Base-by-base conservation (phyloP, 1,284 basidiomycete genomes). In the Puccinia novopanici region DNA sequence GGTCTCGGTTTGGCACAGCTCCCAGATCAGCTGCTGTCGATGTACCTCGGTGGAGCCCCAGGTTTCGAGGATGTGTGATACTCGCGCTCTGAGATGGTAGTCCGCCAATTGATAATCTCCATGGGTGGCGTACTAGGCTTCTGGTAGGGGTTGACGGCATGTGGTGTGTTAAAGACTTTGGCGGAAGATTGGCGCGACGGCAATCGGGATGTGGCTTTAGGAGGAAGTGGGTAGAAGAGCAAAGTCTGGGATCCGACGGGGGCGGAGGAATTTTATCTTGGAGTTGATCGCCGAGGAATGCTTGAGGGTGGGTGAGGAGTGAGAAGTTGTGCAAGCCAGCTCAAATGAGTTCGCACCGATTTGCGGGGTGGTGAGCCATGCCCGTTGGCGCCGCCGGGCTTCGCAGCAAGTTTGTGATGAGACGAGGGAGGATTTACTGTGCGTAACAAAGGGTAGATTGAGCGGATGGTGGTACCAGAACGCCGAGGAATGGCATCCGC, bases 1-100 rank as follows among this genome's bases (percentile, higher is more conserved):
- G 55, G 88, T 87, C 86, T 96, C 93, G 0, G 91, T 89, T 67
- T 89, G 88, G 82, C 88, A 89, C 67, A 95, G 87, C 80, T 91
- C 89, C 86, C 89, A 89, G 50, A 93, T 90, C 54, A 91, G 85
- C 81, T 91, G 90, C 83, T 92, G 91, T 13, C 92, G 88, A 61
- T 88, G 87, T 83, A 89, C 87, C 84, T 92, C 90, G 10, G 83
- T 82, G 10, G 86, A 84, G 0, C 90, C 88, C 67, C 67, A 70
- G 3, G 42, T 52, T 37, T 70, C 67, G 45, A 70, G 45, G 30
- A 70, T 70, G 10, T 70, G 42, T 22, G 42, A 19, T 70, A 70
- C 40, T 70, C 67, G 22, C 48, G 67, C 17, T 70, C 67, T 9
- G 67, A 70, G 5, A 70, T 19, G 4, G 67, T 50, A 30, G 67